Base-by-base conservation (phyloP, 768 basidiomycete species). In the Suillus brevipes region DNA sequence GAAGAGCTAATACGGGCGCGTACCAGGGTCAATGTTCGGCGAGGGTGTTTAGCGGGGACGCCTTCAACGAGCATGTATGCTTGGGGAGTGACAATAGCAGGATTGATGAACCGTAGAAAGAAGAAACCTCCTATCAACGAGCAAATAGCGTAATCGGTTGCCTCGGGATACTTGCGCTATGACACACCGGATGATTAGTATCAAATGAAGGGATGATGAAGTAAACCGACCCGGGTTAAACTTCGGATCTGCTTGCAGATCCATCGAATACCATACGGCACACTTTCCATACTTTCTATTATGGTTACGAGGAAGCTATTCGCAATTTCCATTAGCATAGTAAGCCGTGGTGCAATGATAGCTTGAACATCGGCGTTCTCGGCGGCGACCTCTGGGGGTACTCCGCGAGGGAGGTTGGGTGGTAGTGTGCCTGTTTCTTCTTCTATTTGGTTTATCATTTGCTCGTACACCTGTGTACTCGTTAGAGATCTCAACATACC, bases 311-410 rank as follows among this genome's bases (percentile, higher is more conserved):
- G 82, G 81, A 99, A 99, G 72, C 91, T 94, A 73, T 99, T 99
- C 57, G 97, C 97, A 66, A 99, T 99, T 77, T 99, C 97, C 95
- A 99, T 99, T 68, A 99, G 84, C 97, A 99, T 99, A 3, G 95
- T 96, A 58, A 99, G 80, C 28, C 97, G 89, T 18, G 97, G 97
- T 8, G 94, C 93, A 71, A 99, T 98, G 79, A 99, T 97, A 58
- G 95, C 94, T 75, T 98, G 97, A 25, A 99, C 97, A 75, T 99
- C 97, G 3, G 86, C 79, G 73, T 99, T 98, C 68, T 94, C 92
- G 10, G 94, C 87, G 3, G 97, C 97, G n/a, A 90, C 82, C 77
- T 99, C 97, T 14, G 96, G 95, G 12, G 96, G 84, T 4, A 99
- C 96, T 52, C 94, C 95, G 56, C 96, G 87, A 16, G 96, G 96